Evolutionary conservation across 2,329 filamentous ascomycete genomes (phyloP), one percentile per base, ranked within the genome.

Genomic region (Cercospora sojina): DNA sequence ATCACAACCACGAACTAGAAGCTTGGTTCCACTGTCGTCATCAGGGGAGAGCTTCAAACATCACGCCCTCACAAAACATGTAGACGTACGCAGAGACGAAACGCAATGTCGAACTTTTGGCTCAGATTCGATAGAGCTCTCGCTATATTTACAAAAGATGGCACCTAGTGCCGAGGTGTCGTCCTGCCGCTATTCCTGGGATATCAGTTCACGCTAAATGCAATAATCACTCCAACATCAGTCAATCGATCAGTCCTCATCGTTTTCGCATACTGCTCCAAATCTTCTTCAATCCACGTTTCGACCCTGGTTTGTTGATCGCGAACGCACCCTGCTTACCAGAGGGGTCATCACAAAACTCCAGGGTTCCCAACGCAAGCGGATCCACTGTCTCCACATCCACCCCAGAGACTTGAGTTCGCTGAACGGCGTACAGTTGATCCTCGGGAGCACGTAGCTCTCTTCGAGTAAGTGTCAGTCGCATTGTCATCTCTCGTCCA

Each of bases 381-480:
- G 86, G 84, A 67, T 87, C 82, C 70, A 81, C 67, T n/a, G 67
- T 68, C 23, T 68, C 68, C 6, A 72, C 53, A n/a, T 71, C 69
- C n/a, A 70, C 70, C 12, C 65, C 70, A 18, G 67, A 70, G 2
- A 64, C 64, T 31, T 72, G 64, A 18, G 65, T 70, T 16, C 69
- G 61, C 35, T 72, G 62, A 27, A 80, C 80, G 49, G 88, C 88
- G 73, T 93, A 91, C 16, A 91, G 84, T 67, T 89, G 84, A 10
- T 90, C 87, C 68, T 94, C 90, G 69, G 89, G 84, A 4, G 89
- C 89, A 49, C 93, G 88, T 57, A 98, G 84, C 76, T 98, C 94
- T 0, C 93, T 91, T 56, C 93, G 85, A 3, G 95, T 98, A 63
- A 98, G 85, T 0, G 94, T 98, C 93, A 98, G 96, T 58, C 93